Conservation (phyloP, 805 yeast species). For the Debaryomyces tyrocola region DNA sequence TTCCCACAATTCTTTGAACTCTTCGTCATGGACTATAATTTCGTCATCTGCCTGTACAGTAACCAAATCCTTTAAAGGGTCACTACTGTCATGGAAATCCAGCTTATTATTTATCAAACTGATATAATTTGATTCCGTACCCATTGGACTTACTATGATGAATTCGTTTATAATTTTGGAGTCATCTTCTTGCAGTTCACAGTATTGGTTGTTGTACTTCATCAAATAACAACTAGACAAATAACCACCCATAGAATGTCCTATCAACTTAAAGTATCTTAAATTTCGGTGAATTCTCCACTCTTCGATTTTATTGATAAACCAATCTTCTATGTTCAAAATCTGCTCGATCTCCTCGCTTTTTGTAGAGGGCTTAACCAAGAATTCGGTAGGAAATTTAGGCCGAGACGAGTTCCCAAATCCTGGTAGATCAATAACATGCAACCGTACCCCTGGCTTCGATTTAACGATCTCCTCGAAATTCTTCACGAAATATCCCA, state of each 20-base stretch:
- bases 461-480: constrained; percentile 30
- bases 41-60: constrained; percentile 14
- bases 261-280: constrained; percentile 29
- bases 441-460: constrained; percentile 33
- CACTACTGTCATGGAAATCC: constrained; percentile 36
- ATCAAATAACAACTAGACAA: constrained; percentile 38
- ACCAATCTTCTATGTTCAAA: constrained; percentile 38
- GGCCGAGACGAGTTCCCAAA: constrained; percentile 45
- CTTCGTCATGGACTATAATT: constrained; percentile 15
- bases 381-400: constrained; percentile 31
- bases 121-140: constrained; percentile 37
- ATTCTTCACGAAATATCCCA: constrained; percentile 42
- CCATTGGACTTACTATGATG: constrained; percentile 42
- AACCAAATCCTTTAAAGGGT: constrained; percentile 36
- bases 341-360: constrained; percentile 31
- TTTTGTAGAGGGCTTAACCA: constrained; percentile 17
- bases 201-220: constrained; percentile 31
- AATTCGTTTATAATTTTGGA: constrained; percentile 19
- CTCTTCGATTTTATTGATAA: constrained; percentile 36
- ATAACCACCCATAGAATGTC: constrained; percentile 47
- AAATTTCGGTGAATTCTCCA: constrained; percentile 31
- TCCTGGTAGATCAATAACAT: constrained; percentile 43
- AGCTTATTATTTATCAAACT: constrained; percentile 34
- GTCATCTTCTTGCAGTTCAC: constrained; percentile 4
- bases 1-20: constrained; percentile 27